These are phyloP conservation scores for Candida oleophila DNA, from an alignment of 805 yeast species.

Conservation along the genomic window DNA sequence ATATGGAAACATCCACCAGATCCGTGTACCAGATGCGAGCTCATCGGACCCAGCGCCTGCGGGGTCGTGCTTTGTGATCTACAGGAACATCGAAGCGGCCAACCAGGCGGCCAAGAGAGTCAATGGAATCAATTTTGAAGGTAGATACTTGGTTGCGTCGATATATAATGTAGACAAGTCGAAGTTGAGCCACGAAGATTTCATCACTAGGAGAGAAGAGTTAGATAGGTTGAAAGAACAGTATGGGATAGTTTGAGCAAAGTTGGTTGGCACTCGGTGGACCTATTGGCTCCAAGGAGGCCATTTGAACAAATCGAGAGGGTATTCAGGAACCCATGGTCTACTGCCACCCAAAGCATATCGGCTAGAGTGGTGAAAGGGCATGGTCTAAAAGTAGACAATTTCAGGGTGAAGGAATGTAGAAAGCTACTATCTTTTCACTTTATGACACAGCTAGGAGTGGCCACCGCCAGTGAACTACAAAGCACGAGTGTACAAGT, in stretches of 20 bases:
- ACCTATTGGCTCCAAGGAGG: no score
- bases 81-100: constrained; percentile 48
- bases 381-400: no score
- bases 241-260: constrained; percentile 12
- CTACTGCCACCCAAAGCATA: no score
- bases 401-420: no score
- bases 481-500: no score
- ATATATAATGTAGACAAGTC: constrained; percentile 45
- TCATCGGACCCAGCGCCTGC: constrained; percentile 35
- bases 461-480: no score
- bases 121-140: constrained; percentile 59
- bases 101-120: constrained; percentile 51
- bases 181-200: constrained; percentile 25
- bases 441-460: no score
- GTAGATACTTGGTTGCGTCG: constrained; percentile 55
- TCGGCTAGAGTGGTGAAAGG: no score
- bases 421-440: no score
- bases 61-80: constrained; percentile 57
- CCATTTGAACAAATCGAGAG: no score
- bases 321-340: no score
- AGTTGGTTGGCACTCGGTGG: no score
- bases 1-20: constrained; percentile 56
- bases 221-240: constrained; percentile 22
- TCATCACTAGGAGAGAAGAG: constrained; percentile 22
- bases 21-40: constrained; percentile 35